Percentiles rank a stretch among this genome's conserved stretches.
phyloP scores from a whole-genome alignment of 2,329 filamentous ascomycete genomes.

The Pestalotiopsis sp. region DNA sequence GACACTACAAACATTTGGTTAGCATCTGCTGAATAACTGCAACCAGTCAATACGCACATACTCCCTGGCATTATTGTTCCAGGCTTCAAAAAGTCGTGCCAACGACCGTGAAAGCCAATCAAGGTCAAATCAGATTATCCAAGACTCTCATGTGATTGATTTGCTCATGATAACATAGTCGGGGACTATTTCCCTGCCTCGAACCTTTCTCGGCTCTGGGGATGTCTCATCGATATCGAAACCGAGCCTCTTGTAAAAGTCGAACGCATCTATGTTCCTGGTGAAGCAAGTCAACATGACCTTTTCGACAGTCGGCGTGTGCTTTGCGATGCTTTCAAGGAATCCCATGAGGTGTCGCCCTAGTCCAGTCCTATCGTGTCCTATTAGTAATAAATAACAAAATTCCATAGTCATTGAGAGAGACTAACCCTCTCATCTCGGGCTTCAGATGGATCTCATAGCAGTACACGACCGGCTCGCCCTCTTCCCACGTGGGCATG shows the following conservation, averaged over 20 bases:
- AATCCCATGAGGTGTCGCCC: slow-evolving; percentile 61
- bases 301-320: slow-evolving; percentile 60
- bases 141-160: slow-evolving; percentile 23
- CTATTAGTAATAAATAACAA: neutral
- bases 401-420: neutral
- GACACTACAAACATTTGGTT: no score
- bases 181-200: slow-evolving; percentile 55
- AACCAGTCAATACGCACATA: no score
- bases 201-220: slow-evolving; percentile 53
- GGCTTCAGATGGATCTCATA: slow-evolving; percentile 75
- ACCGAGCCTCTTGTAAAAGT: slow-evolving; percentile 65
- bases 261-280: slow-evolving; percentile 57
- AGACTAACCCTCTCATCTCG: slow-evolving; percentile 54
- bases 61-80: no score
- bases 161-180: slow-evolving; percentile 67
- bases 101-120: no score
- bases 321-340: slow-evolving; percentile 54
- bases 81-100: no score
- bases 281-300: slow-evolving; percentile 76
- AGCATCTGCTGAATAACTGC: no score
- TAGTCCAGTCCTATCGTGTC: slow-evolving; percentile 58
- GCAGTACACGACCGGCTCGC: slow-evolving; percentile 70
- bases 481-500: slow-evolving; percentile 72
- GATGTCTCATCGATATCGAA: slow-evolving; percentile 59
- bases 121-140: no score